phyloP scores from a whole-genome alignment of 768 basidiomycete genomes.

The Calocybe cyanea region DNA sequence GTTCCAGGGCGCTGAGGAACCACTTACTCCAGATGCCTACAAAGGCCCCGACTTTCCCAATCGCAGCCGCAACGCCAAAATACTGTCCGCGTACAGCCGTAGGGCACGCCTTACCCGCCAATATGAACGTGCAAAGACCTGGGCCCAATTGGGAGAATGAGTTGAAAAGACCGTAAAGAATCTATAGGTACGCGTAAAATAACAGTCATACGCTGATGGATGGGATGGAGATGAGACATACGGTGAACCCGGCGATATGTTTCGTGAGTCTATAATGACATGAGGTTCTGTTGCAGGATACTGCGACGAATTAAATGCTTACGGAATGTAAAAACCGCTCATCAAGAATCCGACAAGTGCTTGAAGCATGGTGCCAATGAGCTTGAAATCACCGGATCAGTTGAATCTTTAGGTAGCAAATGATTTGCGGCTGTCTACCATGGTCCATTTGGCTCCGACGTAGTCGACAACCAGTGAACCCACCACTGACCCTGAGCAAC shows the following conservation, averaged over 20 bases:
- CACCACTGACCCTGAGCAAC: slow-evolving; percentile 43
- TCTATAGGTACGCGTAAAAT: slow-evolving; percentile 26
- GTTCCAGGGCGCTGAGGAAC: neutral
- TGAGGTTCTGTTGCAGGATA: neutral
- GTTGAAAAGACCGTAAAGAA: slow-evolving; percentile 87
- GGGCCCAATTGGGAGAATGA: slow-evolving; percentile 86
- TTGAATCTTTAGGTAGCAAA: neutral
- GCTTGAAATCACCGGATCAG: slow-evolving; percentile 31
- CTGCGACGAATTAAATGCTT: slow-evolving; percentile 10
- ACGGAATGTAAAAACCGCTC: slow-evolving; percentile 69
- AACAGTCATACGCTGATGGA: neutral
- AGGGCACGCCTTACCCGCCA: slow-evolving; percentile 79
- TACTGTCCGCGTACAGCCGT: slow-evolving; percentile 82
- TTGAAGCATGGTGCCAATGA: slow-evolving; percentile 62
- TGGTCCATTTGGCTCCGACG: slow-evolving; percentile 69
- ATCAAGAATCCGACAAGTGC: slow-evolving; percentile 82
- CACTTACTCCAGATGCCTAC: slow-evolving; percentile 71
- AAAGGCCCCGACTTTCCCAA: slow-evolving; percentile 82
- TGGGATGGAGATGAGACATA: slow-evolving; percentile 23
- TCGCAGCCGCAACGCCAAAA: slow-evolving; percentile 80
- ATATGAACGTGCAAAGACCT: slow-evolving; percentile 78
- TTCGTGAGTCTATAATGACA: slow-evolving; percentile 38
- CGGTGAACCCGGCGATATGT: slow-evolving; percentile 72
- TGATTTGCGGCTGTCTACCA: slow-evolving; percentile 38
- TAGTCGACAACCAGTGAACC: slow-evolving; percentile 75